Base-by-base conservation (phyloP, 2,329 filamentous ascomycete genomes). In the Neocucurbitaria cava region DNA sequence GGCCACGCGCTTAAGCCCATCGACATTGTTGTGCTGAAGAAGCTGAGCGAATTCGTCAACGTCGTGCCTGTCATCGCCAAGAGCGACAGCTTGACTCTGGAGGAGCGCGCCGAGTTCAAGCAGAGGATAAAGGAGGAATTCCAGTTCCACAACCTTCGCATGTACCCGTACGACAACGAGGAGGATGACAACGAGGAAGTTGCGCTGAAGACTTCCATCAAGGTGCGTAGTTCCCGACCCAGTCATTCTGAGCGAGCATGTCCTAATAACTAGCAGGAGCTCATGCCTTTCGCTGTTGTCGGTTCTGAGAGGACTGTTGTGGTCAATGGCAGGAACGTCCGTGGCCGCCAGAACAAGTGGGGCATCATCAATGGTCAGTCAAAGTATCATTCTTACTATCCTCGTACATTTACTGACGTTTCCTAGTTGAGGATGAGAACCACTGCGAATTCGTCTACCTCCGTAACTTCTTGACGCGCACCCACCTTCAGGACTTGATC, bases 371-470 rank as follows among this genome's bases (percentile, higher is more conserved):
- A 99, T 75, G 77, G 76, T 76, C 60, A 26, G 67, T 41, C 23
- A 28, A 30, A 4, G 23, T 18, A 3, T 31, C 6, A 6, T 3
- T 5, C 13, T 17, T 1, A 13, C 24, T 15, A 31, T 17, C 3
- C 5, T 3, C 21, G 17, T n/a, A 8, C 1, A 9, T 3, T 10
- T 31, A 20, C 69, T 71, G 59, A 72, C 61, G 39, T 17, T 8
- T 5, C 38, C 7, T 49, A 76, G 94, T 99, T 70, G 95, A 99
- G 82, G 94, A 99, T 70, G 95, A 99, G 85, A 96, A 89, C 81
- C 95, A 99, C 85, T 99, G 95, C 87, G 95, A 99, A 86, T 99
- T 99, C 74, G 89, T 98, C 75, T 97, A 96, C 79, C 87, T 99
- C 60, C 89, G 95, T 77, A 94, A 99, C 85, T 99, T 99, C 87